Base-by-base conservation (phyloP, 2,329 filamentous ascomycete genomes). In the Venturia nashicola region DNA sequence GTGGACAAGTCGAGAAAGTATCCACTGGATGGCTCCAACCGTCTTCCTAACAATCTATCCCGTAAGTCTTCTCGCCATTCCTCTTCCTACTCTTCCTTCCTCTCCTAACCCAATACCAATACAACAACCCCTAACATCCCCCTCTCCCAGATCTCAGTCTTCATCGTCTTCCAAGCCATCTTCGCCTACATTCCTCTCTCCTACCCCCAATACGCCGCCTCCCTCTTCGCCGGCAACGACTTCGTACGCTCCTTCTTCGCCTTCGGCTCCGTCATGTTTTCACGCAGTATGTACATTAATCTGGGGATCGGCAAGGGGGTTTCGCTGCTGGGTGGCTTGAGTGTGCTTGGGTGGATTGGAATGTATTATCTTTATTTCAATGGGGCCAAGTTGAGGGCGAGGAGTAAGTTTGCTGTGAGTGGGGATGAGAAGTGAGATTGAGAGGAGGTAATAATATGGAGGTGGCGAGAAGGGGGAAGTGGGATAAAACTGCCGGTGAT, bases 1-100 rank as follows among this genome's bases (percentile, higher is more conserved):
- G 36, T 85, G 82, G 83, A 84, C 83, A 0, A 77, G 80, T 20
- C 74, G 76, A 16, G 72, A 75, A 0, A 72, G 73, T 2, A 76
- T 83, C 61, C 80, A 80, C 66, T 85, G 82, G 78, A 80, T 82
- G 64, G 81, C 77, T 2, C 80, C 80, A 4, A 82, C 80, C 11
- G 79, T 84, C 20, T 83, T 82, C 66, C 82, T 84, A 69, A 79
- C 76, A 48, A 74, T 84, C 62, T 84, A 83, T 71, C 78, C 76
- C 46, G 77, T 76, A 14, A 75, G 51, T 55, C 27, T 14, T 36
- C 14, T n/a, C 51, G 16, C 12, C 16, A 27, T 12, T 27, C 20
- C 27, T 27, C 16, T 36, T 5, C 20, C 20, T 8, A 8, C 20
- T 27, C 9, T 23, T 2, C 18, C n/a, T 5, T 2, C 9, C 34